Base-by-base conservation (phyloP, 2,329 filamentous ascomycete genomes). In the Tolypocladium endophyticum region DNA sequence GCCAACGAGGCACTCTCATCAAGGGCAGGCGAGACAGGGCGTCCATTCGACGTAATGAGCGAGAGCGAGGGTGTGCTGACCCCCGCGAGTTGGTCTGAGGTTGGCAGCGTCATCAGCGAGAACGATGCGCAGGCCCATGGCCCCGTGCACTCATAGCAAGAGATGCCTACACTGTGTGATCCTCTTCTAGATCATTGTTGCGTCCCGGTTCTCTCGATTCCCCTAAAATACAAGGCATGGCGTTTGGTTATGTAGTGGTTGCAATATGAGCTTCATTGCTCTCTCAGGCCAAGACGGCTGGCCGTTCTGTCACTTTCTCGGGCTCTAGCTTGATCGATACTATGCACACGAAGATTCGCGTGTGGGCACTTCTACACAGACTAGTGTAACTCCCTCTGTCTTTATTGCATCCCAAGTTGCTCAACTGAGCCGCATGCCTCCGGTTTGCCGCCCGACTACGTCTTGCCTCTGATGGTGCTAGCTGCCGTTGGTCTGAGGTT, bases 41-140 rank as follows among this genome's bases (percentile, higher is more conserved):
- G 70, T 1, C 74, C 78, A 52, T 81, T 76, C 58, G 83, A 85
- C 61, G 78, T 86, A 20, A 71, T 85, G 73, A 86, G 83, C 65
- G 81, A 84, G 63, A 82, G 81, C 65, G 81, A 81, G 38, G 82
- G 82, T 36, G 79, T 86, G 66, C 71, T 77, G 59, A 87, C 84
- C 0, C 84, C 85, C 0, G 78, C 79, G 1, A 85, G 81, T 70
- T 87, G 85, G 85, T 85, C 82, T 8, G 85, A 87, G 67, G 79
- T 87, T 18, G 85, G 83, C 61, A 87, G 84, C 63, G 79, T 84
- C 16, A 73, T 86, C 33, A 86, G 83, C 67, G 81, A 84, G 68
- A 80, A 72, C 64, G 81, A 84, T 56, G 70, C 50, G 30, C 50
- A 53, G 16, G 50, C 67, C 12, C 68, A 66, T 8, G 58, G 66